phyloP scores from a whole-genome alignment of 192 early-diverging fungal species.

The Umbelopsis vinacea region DNA sequence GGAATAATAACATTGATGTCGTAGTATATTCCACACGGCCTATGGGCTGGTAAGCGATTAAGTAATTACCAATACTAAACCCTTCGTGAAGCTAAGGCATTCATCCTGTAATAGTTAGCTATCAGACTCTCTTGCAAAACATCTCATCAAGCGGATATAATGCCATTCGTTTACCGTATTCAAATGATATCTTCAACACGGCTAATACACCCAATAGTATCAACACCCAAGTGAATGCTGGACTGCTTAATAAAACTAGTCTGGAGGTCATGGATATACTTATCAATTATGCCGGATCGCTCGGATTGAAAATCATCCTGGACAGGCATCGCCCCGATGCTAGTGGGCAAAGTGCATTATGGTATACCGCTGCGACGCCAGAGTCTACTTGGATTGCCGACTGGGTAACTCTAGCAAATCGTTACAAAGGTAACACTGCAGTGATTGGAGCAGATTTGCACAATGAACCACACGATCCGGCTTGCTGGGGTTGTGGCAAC shows the following conservation, averaged over 20 bases:
- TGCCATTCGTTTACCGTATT: slow-evolving; percentile 35
- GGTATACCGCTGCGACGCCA: slow-evolving; percentile 34
- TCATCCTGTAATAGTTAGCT: neutral
- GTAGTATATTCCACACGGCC: neutral
- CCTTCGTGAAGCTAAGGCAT: neutral
- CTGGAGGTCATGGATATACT: slow-evolving; percentile 36
- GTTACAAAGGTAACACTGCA: slow-evolving; percentile 29
- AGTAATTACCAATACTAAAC: no score
- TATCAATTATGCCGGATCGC: slow-evolving; percentile 34
- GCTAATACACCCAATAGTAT: slow-evolving; percentile 9
- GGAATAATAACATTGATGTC: neutral
- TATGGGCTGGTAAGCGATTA: neutral
- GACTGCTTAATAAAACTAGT: slow-evolving; percentile 29
- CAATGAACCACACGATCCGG: slow-evolving; percentile 34
- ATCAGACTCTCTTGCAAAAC: neutral
- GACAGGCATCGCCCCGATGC: slow-evolving; percentile 34
- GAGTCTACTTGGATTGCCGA: slow-evolving; percentile 41
- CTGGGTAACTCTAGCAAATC: slow-evolving; percentile 37
- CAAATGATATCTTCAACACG: slow-evolving; percentile 34
- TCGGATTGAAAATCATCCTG: slow-evolving; percentile 34
- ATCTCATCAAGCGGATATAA: slow-evolving; percentile 23
- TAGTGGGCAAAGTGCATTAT: slow-evolving; percentile 33
- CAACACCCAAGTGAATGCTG: slow-evolving; percentile 37
- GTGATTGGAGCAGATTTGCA: slow-evolving; percentile 39
- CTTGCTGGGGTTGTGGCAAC: slow-evolving; percentile 41